Conservation (phyloP, 2,329 filamentous ascomycete species). For the Trichothecium sympodiale region DNA sequence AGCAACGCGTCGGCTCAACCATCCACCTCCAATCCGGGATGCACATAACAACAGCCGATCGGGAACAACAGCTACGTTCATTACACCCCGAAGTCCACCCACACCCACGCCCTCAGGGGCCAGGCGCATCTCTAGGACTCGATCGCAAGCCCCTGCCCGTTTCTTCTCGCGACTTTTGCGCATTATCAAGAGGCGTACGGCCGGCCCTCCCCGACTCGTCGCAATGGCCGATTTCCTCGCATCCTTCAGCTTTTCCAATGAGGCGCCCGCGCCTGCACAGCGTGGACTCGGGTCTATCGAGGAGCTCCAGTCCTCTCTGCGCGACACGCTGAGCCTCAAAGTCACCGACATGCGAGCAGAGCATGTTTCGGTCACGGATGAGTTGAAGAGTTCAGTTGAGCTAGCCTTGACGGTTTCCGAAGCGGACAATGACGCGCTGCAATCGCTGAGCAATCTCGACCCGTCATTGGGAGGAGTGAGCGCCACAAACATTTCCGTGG, state of each 20-base stretch:
- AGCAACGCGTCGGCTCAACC: neutral
- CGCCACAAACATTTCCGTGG: conserved; percentile 7
- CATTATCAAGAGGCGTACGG: no score
- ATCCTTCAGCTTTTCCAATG: conserved; percentile 20
- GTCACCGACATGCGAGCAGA: conserved; percentile 36
- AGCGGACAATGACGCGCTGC: conserved; percentile 21
- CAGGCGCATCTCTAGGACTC: no score
- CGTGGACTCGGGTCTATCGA: conserved; percentile 20
- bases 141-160: no score
- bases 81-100: no score
- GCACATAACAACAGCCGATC: no score
- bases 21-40: conserved; percentile 1
- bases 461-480: conserved; percentile 19
- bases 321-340: conserved; percentile 27
- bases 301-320: conserved; percentile 36
- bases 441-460: conserved; percentile 21
- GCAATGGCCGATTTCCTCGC: conserved; percentile 27
- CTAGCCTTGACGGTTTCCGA: conserved; percentile 29
- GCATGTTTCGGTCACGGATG: conserved; percentile 34
- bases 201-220: neutral
- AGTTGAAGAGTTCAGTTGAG: conserved; percentile 31
- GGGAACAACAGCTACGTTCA: no score
- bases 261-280: conserved; percentile 10
- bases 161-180: no score
- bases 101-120: no score